phyloP scores from a whole-genome alignment of 2,329 filamentous ascomycete genomes.

The Metarhizium anisopliae region DNA sequence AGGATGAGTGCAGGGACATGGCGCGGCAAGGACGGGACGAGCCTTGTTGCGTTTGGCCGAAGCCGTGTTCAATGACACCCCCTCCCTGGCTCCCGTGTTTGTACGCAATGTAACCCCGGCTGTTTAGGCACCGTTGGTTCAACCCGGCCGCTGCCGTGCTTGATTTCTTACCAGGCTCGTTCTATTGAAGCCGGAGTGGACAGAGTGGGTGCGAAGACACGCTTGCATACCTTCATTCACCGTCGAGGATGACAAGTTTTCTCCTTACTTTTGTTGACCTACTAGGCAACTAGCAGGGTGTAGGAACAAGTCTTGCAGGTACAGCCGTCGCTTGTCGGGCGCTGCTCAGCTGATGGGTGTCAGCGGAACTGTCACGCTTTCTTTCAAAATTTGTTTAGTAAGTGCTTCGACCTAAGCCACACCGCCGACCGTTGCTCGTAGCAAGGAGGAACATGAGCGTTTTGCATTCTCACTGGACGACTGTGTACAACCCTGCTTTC shows the following conservation, averaged over 20 bases:
- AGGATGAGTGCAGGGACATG: slow-evolving; percentile 5
- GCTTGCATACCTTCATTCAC: neutral
- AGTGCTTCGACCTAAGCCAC: neutral
- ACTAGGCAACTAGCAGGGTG: neutral
- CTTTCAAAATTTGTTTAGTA: neutral
- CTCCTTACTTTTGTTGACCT: neutral
- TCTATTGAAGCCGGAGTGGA: neutral
- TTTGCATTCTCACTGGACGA: slow-evolving; percentile 1
- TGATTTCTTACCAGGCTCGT: neutral
- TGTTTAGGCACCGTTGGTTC: neutral
- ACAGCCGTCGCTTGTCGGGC: neutral
- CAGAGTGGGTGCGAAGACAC: neutral
- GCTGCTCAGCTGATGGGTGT: neutral
- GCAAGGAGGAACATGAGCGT: neutral
- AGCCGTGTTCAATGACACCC: neutral
- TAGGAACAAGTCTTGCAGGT: neutral
- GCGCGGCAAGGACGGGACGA: slow-evolving; percentile 24
- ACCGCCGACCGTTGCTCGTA: slow-evolving; percentile 1
- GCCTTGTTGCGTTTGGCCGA: slow-evolving; percentile 18
- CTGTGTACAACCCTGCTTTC: neutral
- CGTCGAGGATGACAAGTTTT: neutral
- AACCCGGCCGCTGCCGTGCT: neutral
- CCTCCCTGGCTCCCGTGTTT: neutral
- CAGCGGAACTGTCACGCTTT: neutral
- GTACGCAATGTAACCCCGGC: neutral